These are phyloP conservation scores for Paramyrothecium roridum DNA, from an alignment of 2,329 filamentous ascomycete genomes.

Conservation along the genomic window DNA sequence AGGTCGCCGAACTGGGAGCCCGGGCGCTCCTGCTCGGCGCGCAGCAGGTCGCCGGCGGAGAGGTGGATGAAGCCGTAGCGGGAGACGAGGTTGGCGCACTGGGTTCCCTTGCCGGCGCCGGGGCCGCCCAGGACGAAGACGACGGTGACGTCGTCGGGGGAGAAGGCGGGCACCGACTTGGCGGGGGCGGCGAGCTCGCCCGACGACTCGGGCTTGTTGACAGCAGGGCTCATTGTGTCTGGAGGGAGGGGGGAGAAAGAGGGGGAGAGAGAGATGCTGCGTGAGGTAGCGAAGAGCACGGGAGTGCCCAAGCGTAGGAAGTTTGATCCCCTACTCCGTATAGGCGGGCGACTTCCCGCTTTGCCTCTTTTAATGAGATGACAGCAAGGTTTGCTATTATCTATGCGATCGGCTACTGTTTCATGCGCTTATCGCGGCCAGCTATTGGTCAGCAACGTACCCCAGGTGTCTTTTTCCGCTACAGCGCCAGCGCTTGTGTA, in stretches of 20 bases:
- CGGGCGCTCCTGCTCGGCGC: constrained; percentile 84
- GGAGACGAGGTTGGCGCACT: constrained; percentile 82
- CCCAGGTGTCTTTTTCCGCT: too few species aligned
- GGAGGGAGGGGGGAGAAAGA: constrained; percentile 9
- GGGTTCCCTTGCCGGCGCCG: constrained; percentile 93
- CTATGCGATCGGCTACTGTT: too few species aligned
- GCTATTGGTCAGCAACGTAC: too few species aligned
- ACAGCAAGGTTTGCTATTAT: too few species aligned
- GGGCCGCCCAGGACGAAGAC: constrained; percentile 95
- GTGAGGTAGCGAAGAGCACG: too few species aligned
- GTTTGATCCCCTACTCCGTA: too few species aligned
- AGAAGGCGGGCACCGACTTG: constrained; percentile 68
- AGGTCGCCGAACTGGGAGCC: constrained; percentile 88
- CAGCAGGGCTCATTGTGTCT: constrained; percentile 37
- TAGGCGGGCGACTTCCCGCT: too few species aligned
- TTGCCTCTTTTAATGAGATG: too few species aligned
- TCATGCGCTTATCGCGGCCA: too few species aligned
- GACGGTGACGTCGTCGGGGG: constrained; percentile 75
- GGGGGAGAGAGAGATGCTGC: too few species aligned
- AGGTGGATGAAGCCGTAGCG: constrained; percentile 92
- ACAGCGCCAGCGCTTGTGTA: too few species aligned
- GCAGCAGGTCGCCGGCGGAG: constrained; percentile 87
- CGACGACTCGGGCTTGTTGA: constrained; percentile 19
- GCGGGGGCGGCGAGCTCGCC: constrained; percentile 40
- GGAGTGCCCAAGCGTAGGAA: too few species aligned